Evolutionary conservation across 768 basidiomycete species (phyloP).

Genomic region (Tubosaeta brunneosetosa): DNA sequence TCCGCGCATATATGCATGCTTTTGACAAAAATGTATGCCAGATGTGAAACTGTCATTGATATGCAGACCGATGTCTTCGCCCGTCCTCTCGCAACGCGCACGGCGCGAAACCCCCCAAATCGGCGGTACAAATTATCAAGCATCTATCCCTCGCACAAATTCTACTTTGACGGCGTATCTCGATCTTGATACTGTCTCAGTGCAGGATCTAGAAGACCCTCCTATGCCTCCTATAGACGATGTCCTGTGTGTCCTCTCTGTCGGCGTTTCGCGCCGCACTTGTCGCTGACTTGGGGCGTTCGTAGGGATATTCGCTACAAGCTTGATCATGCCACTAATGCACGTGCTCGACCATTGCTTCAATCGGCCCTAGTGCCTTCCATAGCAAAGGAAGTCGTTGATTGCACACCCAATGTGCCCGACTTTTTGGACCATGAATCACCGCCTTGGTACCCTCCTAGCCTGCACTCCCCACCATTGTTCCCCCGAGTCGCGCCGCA

Average conservation of each 20-base stretch:
- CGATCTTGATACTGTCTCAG: conserved; percentile 21
- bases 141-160: conserved; percentile 24
- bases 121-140: conserved; percentile 27
- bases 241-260: conserved; percentile 35
- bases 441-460: conserved; percentile 23
- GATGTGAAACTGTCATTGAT: conserved; percentile 22
- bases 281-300: background rate
- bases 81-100: conserved; percentile 43
- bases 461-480: conserved; percentile 38
- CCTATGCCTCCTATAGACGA: conserved; percentile 30
- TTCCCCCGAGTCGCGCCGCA: conserved; percentile 34
- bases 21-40: conserved; percentile 9
- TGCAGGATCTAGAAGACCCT: conserved; percentile 32
- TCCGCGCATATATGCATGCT: conserved; percentile 15
- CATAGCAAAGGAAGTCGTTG: conserved; percentile 9
- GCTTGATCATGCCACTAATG: conserved; percentile 25
- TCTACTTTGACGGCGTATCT: conserved; percentile 20
- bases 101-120: conserved; percentile 43
- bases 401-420: conserved; percentile 16
- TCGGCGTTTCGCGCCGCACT: background rate
- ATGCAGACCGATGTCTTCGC: conserved; percentile 37
- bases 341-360: conserved; percentile 25
- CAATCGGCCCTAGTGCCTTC: conserved; percentile 21
- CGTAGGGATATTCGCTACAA: conserved; percentile 31
- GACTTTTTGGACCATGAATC: conserved; percentile 31